Percentiles rank a stretch among this genome's conserved stretches.
These are phyloP conservation scores for Aspergillus taichungensis DNA, from an alignment of 495 filamentous ascomycete species.

Conservation along the genomic window DNA sequence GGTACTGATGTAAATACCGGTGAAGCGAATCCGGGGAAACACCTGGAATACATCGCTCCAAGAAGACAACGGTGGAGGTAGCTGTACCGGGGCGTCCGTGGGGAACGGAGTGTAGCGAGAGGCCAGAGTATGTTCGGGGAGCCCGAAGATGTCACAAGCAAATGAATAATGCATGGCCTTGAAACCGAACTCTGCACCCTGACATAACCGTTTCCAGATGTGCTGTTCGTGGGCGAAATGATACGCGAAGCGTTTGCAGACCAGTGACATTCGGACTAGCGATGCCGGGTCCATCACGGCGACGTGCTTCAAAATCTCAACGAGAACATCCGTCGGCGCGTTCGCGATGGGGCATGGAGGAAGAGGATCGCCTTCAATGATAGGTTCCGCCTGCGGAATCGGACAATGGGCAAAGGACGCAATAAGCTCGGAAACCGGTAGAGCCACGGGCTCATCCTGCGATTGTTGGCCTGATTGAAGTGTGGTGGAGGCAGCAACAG, in stretches of 20 bases:
- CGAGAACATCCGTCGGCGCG: conserved; percentile 75
- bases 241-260: conserved; percentile 82
- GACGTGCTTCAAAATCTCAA: conserved; percentile 60
- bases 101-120: conserved; percentile 37
- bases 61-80: conserved; percentile 29
- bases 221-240: conserved; percentile 74
- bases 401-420: conserved; percentile 56
- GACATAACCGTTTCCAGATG: conserved; percentile 79
- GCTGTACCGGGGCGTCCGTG: conserved; percentile 15
- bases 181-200: conserved; percentile 66
- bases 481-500: conserved; percentile 36
- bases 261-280: conserved; percentile 68
- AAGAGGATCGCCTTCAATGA: conserved; percentile 54
- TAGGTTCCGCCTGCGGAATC: conserved; percentile 50
- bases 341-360: conserved; percentile 70
- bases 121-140: conserved; percentile 37
- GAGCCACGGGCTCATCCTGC: conserved; percentile 22
- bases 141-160: conserved; percentile 53
- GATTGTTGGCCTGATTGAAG: conserved; percentile 37
- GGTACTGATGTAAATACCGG: conserved; percentile 90
- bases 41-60: conserved; percentile 63
- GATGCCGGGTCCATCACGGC: conserved; percentile 70
- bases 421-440: conserved; percentile 63
- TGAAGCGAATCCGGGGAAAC: conserved; percentile 83
- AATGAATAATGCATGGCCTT: conserved; percentile 78